Evolutionary conservation across 2,329 filamentous ascomycete genomes (phyloP), one percentile per base, ranked within the genome.

Genomic region (Monosporascus sp.): DNA sequence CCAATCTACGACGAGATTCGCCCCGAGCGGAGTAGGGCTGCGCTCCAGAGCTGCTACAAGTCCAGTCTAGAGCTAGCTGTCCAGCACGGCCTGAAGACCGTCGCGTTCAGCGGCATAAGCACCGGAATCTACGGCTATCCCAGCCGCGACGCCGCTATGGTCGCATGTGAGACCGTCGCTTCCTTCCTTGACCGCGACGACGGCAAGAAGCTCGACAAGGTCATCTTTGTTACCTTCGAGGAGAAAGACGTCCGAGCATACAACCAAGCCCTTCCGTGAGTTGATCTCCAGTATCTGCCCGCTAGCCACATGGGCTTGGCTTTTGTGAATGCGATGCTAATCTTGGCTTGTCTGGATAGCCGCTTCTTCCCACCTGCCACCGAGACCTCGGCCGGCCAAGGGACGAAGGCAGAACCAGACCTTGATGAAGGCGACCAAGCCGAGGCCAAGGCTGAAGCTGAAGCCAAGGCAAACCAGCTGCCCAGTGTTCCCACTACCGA

Each of bases 81-180:
- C 0, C 70, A 84, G 50, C 78, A 86, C 51, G 78, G 76, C 1
- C 80, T 89, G 63, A 81, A 78, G 65, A 89, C 81, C 46, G 78
- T 97, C 52, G 94, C 90, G 0, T 97, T 99, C 63, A 84, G 86
- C 41, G 87, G 84, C 20, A 79, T 97, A 55, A 96, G 91, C 65
- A 97, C 93, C 1, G 94, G 93, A 0, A 70, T 96, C 1, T 97
- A 96, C 66, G 90, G 90, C 1, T 97, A 95, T 66, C 93, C 93
- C 0, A 88, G 83, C 61, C 58, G 66, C 1, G 79, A 85, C 41
- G 94, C 93, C 1, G 90, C 91, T 0, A 69, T 76, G n/a, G 78
- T 87, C 9, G 94, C 91, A 1, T 78, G 88, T 50, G 74, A 79
- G 35, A 70, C 80, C 1, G 79, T 86, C 9, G 76, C 79, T 51